phyloP scores from a whole-genome alignment of 176 grass and related monocot species.

The Thinopyrum elongatum region DNA sequence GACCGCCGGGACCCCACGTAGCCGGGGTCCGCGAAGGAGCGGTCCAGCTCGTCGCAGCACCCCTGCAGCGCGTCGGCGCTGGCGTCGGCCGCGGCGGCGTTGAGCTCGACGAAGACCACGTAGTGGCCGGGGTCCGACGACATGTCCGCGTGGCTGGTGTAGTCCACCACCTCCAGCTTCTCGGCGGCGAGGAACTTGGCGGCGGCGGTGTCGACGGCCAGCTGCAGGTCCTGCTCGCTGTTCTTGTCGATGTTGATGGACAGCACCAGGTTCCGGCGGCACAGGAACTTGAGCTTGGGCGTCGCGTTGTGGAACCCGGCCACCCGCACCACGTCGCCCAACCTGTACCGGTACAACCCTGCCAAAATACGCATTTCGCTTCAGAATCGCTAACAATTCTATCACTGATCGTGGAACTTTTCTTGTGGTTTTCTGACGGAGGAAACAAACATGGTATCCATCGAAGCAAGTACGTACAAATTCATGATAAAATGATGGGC shows the following conservation, averaged over 20 bases:
- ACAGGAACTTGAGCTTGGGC: constrained; percentile 82
- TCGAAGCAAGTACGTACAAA: too few species aligned
- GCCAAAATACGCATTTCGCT: background rate
- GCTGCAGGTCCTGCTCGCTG: constrained; percentile 82
- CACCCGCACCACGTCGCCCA: constrained; percentile 76
- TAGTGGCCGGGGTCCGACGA: constrained; percentile 66
- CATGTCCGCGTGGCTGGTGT: constrained; percentile 68
- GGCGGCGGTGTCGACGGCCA: constrained; percentile 50
- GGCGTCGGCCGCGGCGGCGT: constrained; percentile 45
- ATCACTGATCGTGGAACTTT: too few species aligned
- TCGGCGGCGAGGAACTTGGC: constrained; percentile 51
- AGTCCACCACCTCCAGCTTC: constrained; percentile 92
- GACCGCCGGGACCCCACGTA: constrained; percentile 54
- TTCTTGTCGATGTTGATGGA: constrained; percentile 95
- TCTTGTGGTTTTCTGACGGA: too few species aligned
- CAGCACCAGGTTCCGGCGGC: constrained; percentile 65
- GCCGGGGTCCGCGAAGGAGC: constrained; percentile 52
- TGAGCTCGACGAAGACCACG: constrained; percentile 79
- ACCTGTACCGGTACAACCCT: constrained; percentile 78
- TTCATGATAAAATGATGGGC: background rate
- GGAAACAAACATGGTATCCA: too few species aligned
- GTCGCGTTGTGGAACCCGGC: constrained; percentile 83
- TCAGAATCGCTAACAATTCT: too few species aligned
- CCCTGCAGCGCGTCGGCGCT: constrained; percentile 50
- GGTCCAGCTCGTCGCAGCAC: constrained; percentile 80